Conservation (phyloP, 1,284 basidiomycete genomes). For the Meira nashicola region DNA sequence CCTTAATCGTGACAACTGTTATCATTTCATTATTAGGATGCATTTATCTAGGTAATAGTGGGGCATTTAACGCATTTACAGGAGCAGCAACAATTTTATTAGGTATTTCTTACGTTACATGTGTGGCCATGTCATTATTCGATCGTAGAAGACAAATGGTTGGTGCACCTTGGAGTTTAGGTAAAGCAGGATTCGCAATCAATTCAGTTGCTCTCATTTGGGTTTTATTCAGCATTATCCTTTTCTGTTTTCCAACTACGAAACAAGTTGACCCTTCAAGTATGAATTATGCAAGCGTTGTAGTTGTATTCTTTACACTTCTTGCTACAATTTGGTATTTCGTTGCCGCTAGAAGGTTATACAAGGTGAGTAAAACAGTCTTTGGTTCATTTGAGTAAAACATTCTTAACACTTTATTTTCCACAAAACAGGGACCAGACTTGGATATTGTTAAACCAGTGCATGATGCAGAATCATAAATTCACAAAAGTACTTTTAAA, state of each 20-base stretch:
- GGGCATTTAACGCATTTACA: slow-evolving; percentile 40
- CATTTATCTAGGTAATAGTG: slow-evolving; percentile 38
- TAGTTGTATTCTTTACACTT: slow-evolving; percentile 16
- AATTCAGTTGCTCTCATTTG: slow-evolving; percentile 53
- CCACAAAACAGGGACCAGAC: not conserved
- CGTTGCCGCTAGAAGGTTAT: slow-evolving; percentile 8
- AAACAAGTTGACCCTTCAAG: slow-evolving; percentile 49
- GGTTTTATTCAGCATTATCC: slow-evolving; percentile 55
- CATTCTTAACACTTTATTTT: not conserved
- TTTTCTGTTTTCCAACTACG: slow-evolving; percentile 57
- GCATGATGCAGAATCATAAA: too few relatives aligned
- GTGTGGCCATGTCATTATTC: slow-evolving; percentile 54
- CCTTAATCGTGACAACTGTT: slow-evolving; percentile 54
- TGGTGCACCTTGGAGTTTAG: slow-evolving; percentile 54
- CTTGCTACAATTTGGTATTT: slow-evolving; percentile 14
- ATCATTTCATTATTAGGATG: slow-evolving; percentile 54
- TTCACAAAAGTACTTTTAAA: too few relatives aligned
- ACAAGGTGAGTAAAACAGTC: not conserved
- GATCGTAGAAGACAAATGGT: slow-evolving; percentile 48
- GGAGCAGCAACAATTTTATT: slow-evolving; percentile 16
- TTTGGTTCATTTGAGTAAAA: not conserved
- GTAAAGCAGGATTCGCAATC: slow-evolving; percentile 51
- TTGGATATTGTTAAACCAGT: too few relatives aligned
- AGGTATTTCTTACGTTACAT: slow-evolving; percentile 52
- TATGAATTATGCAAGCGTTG: slow-evolving; percentile 53